phyloP scores from a whole-genome alignment of 441 rosid species.

The Pelargonium australe region DNA sequence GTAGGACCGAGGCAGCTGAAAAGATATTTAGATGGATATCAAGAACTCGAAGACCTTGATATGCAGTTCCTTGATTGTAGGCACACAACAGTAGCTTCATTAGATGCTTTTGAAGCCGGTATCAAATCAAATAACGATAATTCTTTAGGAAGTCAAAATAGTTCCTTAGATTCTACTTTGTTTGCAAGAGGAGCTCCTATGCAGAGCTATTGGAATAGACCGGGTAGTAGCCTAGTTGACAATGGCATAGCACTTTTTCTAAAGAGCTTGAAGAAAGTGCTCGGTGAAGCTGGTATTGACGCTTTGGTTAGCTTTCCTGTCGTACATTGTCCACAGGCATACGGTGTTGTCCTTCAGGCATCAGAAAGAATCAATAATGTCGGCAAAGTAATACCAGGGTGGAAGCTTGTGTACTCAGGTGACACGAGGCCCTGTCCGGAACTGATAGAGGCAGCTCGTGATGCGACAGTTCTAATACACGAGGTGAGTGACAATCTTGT shows the following conservation, averaged over 20 bases:
- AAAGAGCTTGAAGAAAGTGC: constrained; percentile 50
- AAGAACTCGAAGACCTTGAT: constrained; percentile 81
- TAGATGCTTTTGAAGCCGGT: constrained; percentile 41
- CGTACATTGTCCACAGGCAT: constrained; percentile 89
- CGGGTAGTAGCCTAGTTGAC: constrained; percentile 46
- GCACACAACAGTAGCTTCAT: constrained; percentile 53
- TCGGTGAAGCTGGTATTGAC: constrained; percentile 58
- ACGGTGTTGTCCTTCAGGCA: constrained; percentile 63
- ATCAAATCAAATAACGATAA: constrained; percentile 22
- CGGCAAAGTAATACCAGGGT: constrained; percentile 74
- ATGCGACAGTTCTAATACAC: constrained; percentile 83
- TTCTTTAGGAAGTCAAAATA: constrained; percentile 15
- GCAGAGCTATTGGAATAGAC: constrained; percentile 66
- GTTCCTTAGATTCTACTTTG: constrained; percentile 33
- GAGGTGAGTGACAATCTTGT: constrained; percentile 45
- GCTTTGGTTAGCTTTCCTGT: constrained; percentile 79
- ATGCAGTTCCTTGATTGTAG: constrained; percentile 84
- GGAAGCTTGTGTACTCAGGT: constrained; percentile 94
- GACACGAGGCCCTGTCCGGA: constrained; percentile 91
- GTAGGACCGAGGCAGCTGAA: constrained; percentile 76
- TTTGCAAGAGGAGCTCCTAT: constrained; percentile 55
- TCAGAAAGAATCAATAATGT: constrained; percentile 53
- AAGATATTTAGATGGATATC: constrained; percentile 80
- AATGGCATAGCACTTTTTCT: constrained; percentile 32
- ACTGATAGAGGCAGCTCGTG: constrained; percentile 57